A percentile compares a stretch with the other conserved stretches of the same genome.
phyloP scores from a whole-genome alignment of 495 filamentous ascomycete species.

The Xylaria castorea region DNA sequence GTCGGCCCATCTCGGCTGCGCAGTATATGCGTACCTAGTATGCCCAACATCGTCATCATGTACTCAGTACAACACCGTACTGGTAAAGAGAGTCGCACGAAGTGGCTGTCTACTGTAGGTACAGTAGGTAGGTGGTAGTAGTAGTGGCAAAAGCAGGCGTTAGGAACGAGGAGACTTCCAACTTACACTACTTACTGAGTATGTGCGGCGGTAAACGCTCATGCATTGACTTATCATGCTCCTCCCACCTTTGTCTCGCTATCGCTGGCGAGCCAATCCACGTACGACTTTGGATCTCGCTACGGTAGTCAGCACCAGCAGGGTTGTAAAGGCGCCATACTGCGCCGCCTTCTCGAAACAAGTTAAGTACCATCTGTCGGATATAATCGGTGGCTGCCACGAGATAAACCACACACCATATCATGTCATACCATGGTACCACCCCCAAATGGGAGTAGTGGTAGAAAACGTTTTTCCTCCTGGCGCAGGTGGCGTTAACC shows the following conservation, averaged over 20 bases:
- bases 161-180: constrained; percentile 1
- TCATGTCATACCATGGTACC: constrained; percentile 20
- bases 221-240: constrained; percentile 18
- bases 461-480: neutral
- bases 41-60: constrained; percentile 11
- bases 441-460: neutral
- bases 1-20: constrained; percentile 14
- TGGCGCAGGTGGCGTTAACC: neutral
- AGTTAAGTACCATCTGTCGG: constrained; percentile 19
- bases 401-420: constrained; percentile 25
- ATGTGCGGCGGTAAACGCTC: neutral
- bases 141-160: constrained; percentile 8
- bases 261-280: constrained; percentile 12
- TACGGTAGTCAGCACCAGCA: constrained; percentile 16
- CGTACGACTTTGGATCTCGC: constrained; percentile 5
- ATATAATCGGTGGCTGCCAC: constrained; percentile 23
- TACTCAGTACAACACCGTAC: neutral
- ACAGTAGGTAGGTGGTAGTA: neutral
- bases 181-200: neutral
- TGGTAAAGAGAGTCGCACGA: neutral
- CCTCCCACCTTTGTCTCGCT: constrained; percentile 12
- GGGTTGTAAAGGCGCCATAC: constrained; percentile 18
- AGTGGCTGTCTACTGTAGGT: neutral
- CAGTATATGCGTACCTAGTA: constrained; percentile 17
- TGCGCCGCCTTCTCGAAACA: constrained; percentile 13